phyloP scores from a whole-genome alignment of 371 early-diverging fungal genomes.

The Rhizopus arrhizus region DNA sequence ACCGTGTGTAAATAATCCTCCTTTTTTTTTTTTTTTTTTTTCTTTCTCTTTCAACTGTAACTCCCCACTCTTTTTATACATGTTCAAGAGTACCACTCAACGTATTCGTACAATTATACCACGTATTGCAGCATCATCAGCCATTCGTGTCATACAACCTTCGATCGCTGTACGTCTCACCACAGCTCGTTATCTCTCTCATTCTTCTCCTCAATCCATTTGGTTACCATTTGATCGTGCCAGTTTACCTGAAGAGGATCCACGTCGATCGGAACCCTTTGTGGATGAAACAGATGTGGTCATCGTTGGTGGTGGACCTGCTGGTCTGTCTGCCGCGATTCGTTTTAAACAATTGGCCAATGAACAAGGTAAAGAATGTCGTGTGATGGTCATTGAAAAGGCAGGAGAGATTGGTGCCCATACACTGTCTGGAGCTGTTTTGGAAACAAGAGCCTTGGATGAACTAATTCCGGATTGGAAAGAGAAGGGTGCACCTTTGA shows the following conservation, averaged over 20 bases:
- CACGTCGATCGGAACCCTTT: slow-evolving; percentile 58
- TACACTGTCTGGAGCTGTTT: slow-evolving; percentile 92
- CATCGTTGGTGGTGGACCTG: slow-evolving; percentile 96
- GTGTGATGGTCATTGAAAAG: slow-evolving; percentile 94
- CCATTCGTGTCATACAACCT: slow-evolving; percentile 15
- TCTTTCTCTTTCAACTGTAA: not conserved
- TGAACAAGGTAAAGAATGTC: slow-evolving; percentile 81
- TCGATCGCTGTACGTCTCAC: slow-evolving; percentile 30
- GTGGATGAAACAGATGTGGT: slow-evolving; percentile 94
- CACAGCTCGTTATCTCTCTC: slow-evolving; percentile 33
- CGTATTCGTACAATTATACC: slow-evolving; percentile 21
- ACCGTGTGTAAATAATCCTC: not conserved
- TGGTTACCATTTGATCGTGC: slow-evolving; percentile 45
- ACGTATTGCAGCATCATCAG: slow-evolving; percentile 7
- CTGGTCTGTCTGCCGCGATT: slow-evolving; percentile 95
- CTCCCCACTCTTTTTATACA: slow-evolving; percentile 19
- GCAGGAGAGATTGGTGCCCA: slow-evolving; percentile 95
- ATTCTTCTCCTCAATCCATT: slow-evolving; percentile 28
- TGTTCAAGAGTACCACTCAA: slow-evolving; percentile 7
- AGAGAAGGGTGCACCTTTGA: slow-evolving; percentile 90
- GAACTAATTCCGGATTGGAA: slow-evolving; percentile 98
- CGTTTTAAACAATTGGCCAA: slow-evolving; percentile 88
- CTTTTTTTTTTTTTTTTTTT: slow-evolving; percentile 8
- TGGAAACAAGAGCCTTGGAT: slow-evolving; percentile 91
- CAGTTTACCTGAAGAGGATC: slow-evolving; percentile 46